Evolutionary conservation across 805 yeast genomes (phyloP).

Genomic region (Zygotorulaspora danielsina): DNA sequence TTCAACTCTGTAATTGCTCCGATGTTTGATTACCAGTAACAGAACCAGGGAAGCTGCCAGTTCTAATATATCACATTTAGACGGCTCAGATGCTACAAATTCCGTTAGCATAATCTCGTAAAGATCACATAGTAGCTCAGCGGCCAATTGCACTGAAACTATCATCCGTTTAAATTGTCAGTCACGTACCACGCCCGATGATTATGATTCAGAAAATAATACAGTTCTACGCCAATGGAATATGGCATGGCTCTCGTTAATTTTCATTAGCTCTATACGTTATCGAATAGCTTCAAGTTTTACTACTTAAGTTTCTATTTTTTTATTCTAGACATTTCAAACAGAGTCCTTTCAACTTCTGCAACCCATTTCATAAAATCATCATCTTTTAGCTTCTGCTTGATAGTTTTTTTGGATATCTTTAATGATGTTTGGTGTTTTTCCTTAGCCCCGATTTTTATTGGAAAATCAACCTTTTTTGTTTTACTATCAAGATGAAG

Average conservation of each 20-base stretch:
- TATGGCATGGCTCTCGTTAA: background rate
- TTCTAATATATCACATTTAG: no score
- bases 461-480: background rate
- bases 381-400: constrained; percentile 24
- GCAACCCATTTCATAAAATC: constrained; percentile 32
- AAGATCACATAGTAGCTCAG: no score
- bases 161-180: background rate
- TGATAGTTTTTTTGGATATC: constrained; percentile 21
- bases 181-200: background rate
- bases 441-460: background rate
- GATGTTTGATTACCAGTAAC: no score
- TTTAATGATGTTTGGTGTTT: constrained; percentile 6
- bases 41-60: background rate
- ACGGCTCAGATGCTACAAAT: no score
- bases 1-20: constrained; percentile 28
- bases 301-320: no score
- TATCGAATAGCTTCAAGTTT: no score
- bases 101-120: no score
- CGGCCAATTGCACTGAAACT: background rate
- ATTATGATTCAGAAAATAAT: background rate
- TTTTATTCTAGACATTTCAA: constrained; percentile 7
- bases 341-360: constrained; percentile 12
- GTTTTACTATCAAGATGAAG: background rate
- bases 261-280: background rate
- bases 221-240: background rate